A percentile compares a stretch with the other conserved stretches of the same genome.
Conservation (phyloP, 805 yeast genomes). For the Kodamaea laetipori region DNA sequence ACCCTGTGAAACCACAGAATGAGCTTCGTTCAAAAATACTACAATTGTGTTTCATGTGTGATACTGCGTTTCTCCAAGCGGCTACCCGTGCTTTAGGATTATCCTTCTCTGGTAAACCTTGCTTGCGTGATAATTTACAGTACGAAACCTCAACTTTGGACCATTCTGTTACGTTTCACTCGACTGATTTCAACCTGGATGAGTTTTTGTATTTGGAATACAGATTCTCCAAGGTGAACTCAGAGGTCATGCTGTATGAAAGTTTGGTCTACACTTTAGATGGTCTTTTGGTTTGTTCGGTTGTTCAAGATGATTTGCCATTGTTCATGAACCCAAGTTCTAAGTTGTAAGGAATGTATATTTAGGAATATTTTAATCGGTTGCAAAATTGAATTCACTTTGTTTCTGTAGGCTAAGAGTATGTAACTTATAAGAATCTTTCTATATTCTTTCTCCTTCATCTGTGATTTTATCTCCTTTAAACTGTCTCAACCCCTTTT, state of each 20-base stretch:
- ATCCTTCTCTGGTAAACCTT: conserved; percentile 4
- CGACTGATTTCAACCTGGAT: conserved; percentile 36
- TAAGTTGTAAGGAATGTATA: conserved; percentile 5
- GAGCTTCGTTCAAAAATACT: conserved; percentile 20
- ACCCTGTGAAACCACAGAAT: conserved; percentile 28
- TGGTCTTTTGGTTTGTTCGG: conserved; percentile 30
- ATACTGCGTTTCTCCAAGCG: conserved; percentile 33
- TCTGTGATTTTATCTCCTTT: too few relatives aligned
- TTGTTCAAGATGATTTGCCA: conserved; percentile 37
- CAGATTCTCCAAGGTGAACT: conserved; percentile 32
- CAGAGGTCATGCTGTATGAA: conserved; percentile 35
- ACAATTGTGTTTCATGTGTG: conserved; percentile 28
- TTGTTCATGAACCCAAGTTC: conserved; percentile 3
- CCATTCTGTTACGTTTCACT: conserved; percentile 39
- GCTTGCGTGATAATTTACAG: conserved; percentile 9
- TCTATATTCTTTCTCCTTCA: too few relatives aligned
- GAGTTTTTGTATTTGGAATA: conserved; percentile 39
- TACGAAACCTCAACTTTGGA: conserved; percentile 42
- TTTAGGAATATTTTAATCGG: too few relatives aligned
- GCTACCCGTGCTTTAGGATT: conserved; percentile 29
- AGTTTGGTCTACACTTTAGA: conserved; percentile 30
- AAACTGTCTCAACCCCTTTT: too few relatives aligned
- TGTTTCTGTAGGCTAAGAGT: too few relatives aligned
- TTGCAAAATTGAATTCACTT: too few relatives aligned
- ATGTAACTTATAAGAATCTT: too few relatives aligned